These are phyloP conservation scores for Letharia columbiana DNA, from an alignment of 495 filamentous ascomycete genomes.

Conservation along the genomic window DNA sequence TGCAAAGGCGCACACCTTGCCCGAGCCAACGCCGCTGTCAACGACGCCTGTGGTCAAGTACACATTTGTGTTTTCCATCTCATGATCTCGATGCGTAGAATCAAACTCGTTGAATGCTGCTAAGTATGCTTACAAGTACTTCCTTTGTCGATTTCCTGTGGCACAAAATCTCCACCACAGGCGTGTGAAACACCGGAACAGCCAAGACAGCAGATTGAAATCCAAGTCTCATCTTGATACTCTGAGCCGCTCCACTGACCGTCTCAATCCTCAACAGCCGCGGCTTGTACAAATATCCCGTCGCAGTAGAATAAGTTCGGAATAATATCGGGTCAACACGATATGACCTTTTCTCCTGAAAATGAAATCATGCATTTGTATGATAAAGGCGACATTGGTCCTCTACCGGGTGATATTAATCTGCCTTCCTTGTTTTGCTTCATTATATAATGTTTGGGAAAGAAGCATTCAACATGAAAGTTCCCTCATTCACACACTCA, in stretches of 20 bases:
- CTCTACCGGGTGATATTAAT: too few relatives aligned
- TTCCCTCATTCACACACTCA: slow-evolving; percentile 19
- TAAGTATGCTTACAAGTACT: too few relatives aligned
- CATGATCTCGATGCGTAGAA: too few relatives aligned
- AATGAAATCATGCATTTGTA: not conserved
- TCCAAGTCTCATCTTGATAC: not conserved
- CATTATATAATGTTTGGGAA: slow-evolving; percentile 1
- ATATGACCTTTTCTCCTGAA: not conserved
- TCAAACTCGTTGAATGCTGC: too few relatives aligned
- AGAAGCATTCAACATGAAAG: slow-evolving; percentile 16
- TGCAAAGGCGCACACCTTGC: too few relatives aligned
- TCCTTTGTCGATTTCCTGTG: not conserved
- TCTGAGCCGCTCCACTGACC: not conserved
- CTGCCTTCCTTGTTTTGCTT: not conserved
- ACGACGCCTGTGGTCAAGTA: too few relatives aligned
- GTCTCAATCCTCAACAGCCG: not conserved
- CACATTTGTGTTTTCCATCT: too few relatives aligned
- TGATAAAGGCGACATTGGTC: not conserved
- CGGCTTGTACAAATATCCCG: not conserved
- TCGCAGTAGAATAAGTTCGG: not conserved
- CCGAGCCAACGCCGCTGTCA: too few relatives aligned
- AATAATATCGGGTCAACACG: not conserved
- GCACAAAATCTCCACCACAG: not conserved
- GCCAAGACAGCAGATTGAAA: not conserved
- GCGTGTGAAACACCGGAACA: not conserved